Base-by-base conservation (phyloP, 2,329 filamentous ascomycete species). In the Ceratocystis harringtonii region DNA sequence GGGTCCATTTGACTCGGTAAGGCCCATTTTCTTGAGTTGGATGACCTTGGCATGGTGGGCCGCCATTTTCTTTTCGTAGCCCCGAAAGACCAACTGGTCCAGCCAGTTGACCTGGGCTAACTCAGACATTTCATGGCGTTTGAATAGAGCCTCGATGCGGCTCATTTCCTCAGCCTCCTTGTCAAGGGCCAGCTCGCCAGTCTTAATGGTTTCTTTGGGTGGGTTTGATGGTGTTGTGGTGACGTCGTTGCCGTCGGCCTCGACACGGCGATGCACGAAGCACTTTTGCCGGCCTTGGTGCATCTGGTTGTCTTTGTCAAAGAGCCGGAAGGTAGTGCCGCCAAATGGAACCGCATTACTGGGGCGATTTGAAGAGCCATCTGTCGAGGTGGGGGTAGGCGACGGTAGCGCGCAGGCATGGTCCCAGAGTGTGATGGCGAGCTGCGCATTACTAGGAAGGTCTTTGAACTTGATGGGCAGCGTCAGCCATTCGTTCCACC, bases 121-220 rank as follows among this genome's bases (percentile, higher is more conserved):
- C 73, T 99, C 94, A 19, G 91, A 92, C 88, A 96, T 95, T 73
- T 99, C 95, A 72, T 97, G 94, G 75, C 96, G 95, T 76, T 99
- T 99, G 73, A 99, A 88, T 25, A 97, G 75, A 64, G 85, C 87
- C 72, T 97, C 92, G 70, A 99, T 82, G 19, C 94, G 82, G 71
- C 96, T 91, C 68, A 96, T 81, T 75, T 99, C 94, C 64, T 90
- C 85, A n/a, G 77, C 77, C 67, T 95, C 85, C 70, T 87, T 87
- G 66, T 88, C 84, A 0, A 78, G 73, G 1, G 80, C 77, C 1
- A 80, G 75, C 0, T 77, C 76, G 4, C 77, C 78, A 50, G 79
- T 81, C 65, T 76, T 79, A 1, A 78, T 76, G 32, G 79, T 79
- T 67, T 77, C 79, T 66, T 81, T 84, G 1, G 79, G 76, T 2